Evolutionary conservation across 768 basidiomycete species (phyloP).

Genomic region (Lactarius hengduanensis): DNA sequence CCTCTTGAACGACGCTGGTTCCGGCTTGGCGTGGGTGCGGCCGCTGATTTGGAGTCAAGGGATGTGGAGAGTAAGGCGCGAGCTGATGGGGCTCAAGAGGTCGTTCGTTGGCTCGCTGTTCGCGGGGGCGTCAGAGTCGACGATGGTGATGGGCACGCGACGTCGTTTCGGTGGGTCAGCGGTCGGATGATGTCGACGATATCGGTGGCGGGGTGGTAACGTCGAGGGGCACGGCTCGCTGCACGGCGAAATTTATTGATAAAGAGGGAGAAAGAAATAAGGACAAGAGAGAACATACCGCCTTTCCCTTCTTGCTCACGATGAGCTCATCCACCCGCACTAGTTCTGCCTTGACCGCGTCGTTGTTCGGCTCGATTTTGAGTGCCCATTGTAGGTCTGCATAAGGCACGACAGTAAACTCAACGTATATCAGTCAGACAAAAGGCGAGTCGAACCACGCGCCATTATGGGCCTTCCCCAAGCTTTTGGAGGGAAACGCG

Average conservation of each 20-base stretch:
- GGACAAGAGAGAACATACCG: slow-evolving; percentile 10
- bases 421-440: slow-evolving; percentile 7
- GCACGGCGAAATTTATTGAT: background rate
- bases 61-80: slow-evolving; percentile 23
- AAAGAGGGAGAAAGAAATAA: background rate
- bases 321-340: slow-evolving; percentile 46
- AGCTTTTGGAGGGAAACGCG: slow-evolving; percentile 53
- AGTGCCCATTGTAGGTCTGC: slow-evolving; percentile 63
- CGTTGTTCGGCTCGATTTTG: slow-evolving; percentile 62
- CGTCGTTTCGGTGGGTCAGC: slow-evolving; percentile 41
- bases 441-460: slow-evolving; percentile 26
- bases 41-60: slow-evolving; percentile 15
- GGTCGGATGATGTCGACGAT: background rate
- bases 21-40: slow-evolving; percentile 25
- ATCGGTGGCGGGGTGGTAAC: slow-evolving; percentile 23
- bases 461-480: slow-evolving; percentile 65
- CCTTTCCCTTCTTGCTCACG: slow-evolving; percentile 38
- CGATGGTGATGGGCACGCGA: slow-evolving; percentile 62
- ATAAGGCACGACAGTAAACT: slow-evolving; percentile 1
- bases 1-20: slow-evolving; percentile 51
- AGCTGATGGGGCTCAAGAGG: slow-evolving; percentile 28
- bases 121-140: slow-evolving; percentile 39
- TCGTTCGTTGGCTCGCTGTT: slow-evolving; percentile 4
- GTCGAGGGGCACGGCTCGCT: slow-evolving; percentile 35
- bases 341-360: slow-evolving; percentile 61